These are phyloP conservation scores for Neurospora sp. DNA, from an alignment of 495 filamentous ascomycete genomes.

Conservation along the genomic window DNA sequence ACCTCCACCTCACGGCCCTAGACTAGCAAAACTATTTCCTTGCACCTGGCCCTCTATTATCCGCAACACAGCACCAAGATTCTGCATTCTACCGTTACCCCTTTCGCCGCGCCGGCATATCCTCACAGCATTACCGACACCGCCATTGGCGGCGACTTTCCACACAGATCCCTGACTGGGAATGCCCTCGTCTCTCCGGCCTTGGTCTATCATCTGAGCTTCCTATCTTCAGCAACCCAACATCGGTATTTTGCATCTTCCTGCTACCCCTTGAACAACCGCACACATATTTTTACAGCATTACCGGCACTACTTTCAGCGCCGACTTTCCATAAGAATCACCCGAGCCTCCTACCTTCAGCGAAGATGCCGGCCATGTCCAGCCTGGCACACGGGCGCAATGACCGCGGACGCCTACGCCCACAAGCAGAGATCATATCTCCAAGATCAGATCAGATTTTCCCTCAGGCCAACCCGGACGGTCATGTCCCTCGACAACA, in stretches of 20 bases:
- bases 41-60: not conserved
- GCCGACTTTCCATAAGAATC: not conserved
- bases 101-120: not conserved
- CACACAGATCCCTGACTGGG: not conserved
- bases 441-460: not conserved
- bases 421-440: not conserved
- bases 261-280: not conserved
- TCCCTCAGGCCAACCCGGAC: not conserved
- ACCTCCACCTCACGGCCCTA: not conserved
- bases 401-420: not conserved
- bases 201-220: not conserved
- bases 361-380: not conserved
- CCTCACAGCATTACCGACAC: not conserved
- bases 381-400: not conserved
- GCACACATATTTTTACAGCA: not conserved
- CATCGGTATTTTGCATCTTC: not conserved
- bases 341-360: not conserved
- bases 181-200: not conserved
- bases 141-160: not conserved
- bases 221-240: not conserved
- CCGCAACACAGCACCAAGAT: not conserved
- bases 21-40: not conserved
- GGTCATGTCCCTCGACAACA: not conserved
- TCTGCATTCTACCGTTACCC: not conserved
- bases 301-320: not conserved